A percentile compares a stretch with the other conserved stretches of the same genome.
These are phyloP conservation scores for Amphirosellinia nigrospora DNA, from an alignment of 495 filamentous ascomycete species.

Conservation along the genomic window DNA sequence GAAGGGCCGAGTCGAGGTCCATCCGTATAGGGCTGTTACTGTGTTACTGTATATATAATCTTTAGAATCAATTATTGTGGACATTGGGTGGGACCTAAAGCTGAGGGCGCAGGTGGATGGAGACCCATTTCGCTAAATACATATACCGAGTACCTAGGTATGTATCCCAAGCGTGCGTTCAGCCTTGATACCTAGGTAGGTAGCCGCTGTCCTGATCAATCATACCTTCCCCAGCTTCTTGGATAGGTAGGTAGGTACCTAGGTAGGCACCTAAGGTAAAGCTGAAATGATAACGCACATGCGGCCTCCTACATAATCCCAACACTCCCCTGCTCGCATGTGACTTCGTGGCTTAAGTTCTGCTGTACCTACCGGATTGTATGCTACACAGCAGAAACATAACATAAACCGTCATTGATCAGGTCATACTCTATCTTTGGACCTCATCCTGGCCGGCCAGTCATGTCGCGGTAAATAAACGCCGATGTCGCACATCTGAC, in stretches of 20 bases:
- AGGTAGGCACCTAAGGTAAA: too few relatives aligned
- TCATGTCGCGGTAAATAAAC: neutral
- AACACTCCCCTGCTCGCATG: too few relatives aligned
- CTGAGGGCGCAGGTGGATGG: too few relatives aligned
- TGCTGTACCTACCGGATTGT: neutral
- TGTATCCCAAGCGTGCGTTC: neutral
- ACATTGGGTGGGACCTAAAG: neutral
- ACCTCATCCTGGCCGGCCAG: neutral
- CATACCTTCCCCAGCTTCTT: slow-evolving; percentile 19
- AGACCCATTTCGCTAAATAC: too few relatives aligned
- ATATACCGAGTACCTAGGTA: too few relatives aligned
- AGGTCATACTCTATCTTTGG: neutral
- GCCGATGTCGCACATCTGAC: slow-evolving; percentile 7
- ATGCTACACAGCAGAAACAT: neutral
- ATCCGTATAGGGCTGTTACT: neutral
- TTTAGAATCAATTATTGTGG: neutral
- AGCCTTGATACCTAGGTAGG: too few relatives aligned
- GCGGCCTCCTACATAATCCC: too few relatives aligned
- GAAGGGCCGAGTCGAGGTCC: neutral
- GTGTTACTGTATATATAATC: neutral
- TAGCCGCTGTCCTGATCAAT: slow-evolving; percentile 11
- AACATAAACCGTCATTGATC: neutral
- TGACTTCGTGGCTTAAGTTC: too few relatives aligned
- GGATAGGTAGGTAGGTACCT: too few relatives aligned
- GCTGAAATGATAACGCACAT: slow-evolving; percentile 24